A percentile compares a stretch with the other conserved stretches of the same genome.
These are phyloP conservation scores for Globisporangium heterothallicum DNA, from an alignment of 352 stramenopile genomes.

Conservation along the genomic window DNA sequence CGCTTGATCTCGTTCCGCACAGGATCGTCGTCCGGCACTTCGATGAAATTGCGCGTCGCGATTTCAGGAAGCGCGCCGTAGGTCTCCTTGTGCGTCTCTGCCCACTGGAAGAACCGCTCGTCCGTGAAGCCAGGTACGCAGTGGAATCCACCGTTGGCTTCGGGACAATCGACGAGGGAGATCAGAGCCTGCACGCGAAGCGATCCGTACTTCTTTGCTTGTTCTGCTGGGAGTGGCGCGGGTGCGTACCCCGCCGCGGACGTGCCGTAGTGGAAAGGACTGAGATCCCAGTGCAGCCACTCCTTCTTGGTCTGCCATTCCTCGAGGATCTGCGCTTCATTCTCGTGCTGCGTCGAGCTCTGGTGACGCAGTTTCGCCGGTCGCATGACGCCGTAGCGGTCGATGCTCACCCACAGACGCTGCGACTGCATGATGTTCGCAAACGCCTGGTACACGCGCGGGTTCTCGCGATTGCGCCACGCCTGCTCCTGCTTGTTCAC, in stretches of 20 bases:
- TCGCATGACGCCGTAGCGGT: constrained; percentile 45
- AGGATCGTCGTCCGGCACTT: constrained; percentile 33
- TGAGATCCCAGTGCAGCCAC: constrained; percentile 49
- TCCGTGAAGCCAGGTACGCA: constrained; percentile 43
- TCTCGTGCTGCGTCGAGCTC: constrained; percentile 16
- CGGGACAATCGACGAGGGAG: constrained; percentile 33
- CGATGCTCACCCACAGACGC: constrained; percentile 41
- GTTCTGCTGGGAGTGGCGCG: constrained; percentile 8
- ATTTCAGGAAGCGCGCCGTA: constrained; percentile 31
- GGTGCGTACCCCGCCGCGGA: constrained; percentile 36
- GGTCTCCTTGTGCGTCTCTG: constrained; percentile 18
- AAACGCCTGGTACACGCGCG: constrained; percentile 28
- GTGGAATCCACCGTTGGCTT: constrained; percentile 41
- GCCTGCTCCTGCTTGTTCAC: constrained; percentile 38
- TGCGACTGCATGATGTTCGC: constrained; percentile 24
- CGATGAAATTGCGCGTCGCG: constrained; percentile 35
- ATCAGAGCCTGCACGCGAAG: constrained; percentile 39
- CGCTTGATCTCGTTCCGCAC: constrained; percentile 30
- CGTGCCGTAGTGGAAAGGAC: constrained; percentile 42
- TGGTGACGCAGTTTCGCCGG: constrained; percentile 24
- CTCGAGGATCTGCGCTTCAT: constrained; percentile 22
- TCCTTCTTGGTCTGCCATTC: constrained; percentile 48
- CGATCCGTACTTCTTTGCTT: constrained; percentile 30
- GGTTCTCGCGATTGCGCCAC: constrained; percentile 44
- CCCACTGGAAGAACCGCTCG: constrained; percentile 43